Evolutionary conservation across 2,329 filamentous ascomycete genomes (phyloP).

Genomic region (Didymellaceae sp.): DNA sequence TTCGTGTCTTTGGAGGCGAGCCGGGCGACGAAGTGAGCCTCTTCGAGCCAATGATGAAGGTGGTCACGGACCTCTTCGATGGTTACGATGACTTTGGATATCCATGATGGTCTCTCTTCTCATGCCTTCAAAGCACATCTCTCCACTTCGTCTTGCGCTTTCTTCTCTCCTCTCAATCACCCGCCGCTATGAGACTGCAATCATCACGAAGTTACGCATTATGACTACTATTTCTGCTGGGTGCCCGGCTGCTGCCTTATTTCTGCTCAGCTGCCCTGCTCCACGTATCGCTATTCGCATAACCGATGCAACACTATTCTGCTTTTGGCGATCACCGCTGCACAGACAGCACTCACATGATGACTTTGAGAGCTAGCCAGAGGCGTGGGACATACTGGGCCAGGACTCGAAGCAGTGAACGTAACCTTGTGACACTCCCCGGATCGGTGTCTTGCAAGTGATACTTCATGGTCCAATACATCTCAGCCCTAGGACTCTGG

Average conservation of each 20-base stretch:
- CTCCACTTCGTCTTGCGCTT: constrained; percentile 20
- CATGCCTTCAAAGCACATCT: constrained; percentile 8
- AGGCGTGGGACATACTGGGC: constrained; percentile 48
- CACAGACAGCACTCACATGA: constrained; percentile 4
- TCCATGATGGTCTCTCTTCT: constrained; percentile 36
- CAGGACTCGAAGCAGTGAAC: constrained; percentile 49
- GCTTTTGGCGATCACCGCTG: no score
- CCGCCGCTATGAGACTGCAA: constrained; percentile 6
- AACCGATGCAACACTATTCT: not conserved
- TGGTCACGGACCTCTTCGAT: constrained; percentile 55
- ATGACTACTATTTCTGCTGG: not conserved
- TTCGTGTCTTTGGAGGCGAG: constrained; percentile 54
- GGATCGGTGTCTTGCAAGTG: not conserved
- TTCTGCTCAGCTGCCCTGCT: not conserved
- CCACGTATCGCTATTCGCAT: not conserved
- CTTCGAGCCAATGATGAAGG: constrained; percentile 55
- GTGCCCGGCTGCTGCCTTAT: constrained; percentile 2
- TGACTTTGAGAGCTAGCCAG: constrained; percentile 39
- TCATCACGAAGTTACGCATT: constrained; percentile 7
- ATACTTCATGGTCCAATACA: constrained; percentile 45
- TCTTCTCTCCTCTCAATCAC: constrained; percentile 19
- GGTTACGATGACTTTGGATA: constrained; percentile 54
- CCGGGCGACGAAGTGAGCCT: constrained; percentile 52
- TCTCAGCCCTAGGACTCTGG: constrained; percentile 50
- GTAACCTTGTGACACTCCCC: constrained; percentile 16